These are phyloP conservation scores for Phytophthora boehmeriae DNA, from an alignment of 352 stramenopile species.

Conservation along the genomic window DNA sequence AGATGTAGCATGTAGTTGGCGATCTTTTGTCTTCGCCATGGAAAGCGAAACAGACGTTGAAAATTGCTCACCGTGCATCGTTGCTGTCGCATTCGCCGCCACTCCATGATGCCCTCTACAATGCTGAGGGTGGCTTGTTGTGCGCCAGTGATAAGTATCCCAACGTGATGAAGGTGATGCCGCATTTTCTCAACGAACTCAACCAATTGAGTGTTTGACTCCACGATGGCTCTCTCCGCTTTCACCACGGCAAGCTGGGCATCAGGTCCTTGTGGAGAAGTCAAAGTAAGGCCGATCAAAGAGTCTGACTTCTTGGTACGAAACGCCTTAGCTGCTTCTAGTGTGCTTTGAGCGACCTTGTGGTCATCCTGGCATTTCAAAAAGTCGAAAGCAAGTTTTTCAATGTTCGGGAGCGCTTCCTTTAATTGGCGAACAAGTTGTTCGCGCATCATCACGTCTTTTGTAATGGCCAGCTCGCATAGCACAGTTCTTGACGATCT, in stretches of 20 bases:
- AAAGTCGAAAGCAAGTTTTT: constrained; percentile 39
- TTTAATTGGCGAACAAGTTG: constrained; percentile 56
- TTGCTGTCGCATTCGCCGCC: constrained; percentile 39
- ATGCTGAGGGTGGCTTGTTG: constrained; percentile 40
- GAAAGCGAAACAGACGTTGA: constrained; percentile 49
- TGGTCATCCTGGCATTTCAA: constrained; percentile 29
- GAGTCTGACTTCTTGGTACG: constrained; percentile 29
- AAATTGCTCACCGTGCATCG: constrained; percentile 42
- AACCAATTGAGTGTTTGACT: constrained; percentile 14
- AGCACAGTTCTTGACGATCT: constrained; percentile 46
- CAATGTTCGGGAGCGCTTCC: constrained; percentile 24
- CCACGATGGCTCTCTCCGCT: constrained; percentile 10
- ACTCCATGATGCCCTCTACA: constrained; percentile 52
- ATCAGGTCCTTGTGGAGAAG: constrained; percentile 10
- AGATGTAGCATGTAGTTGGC: constrained; percentile 61
- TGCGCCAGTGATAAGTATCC: constrained; percentile 30
- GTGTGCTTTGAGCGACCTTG: constrained; percentile 15
- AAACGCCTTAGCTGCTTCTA: constrained; percentile 20
- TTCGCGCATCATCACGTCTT: constrained; percentile 66
- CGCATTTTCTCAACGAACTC: constrained; percentile 31
- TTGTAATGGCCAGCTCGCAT: constrained; percentile 54
- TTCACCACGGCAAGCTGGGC: constrained; percentile 10
- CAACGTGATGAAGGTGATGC: constrained; percentile 38
- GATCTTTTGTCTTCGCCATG: constrained; percentile 41
- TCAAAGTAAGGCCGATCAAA: constrained; percentile 23